These are phyloP conservation scores for Chalciporus pseudorubinellus DNA, from an alignment of 768 basidiomycete genomes.

Conservation along the genomic window DNA sequence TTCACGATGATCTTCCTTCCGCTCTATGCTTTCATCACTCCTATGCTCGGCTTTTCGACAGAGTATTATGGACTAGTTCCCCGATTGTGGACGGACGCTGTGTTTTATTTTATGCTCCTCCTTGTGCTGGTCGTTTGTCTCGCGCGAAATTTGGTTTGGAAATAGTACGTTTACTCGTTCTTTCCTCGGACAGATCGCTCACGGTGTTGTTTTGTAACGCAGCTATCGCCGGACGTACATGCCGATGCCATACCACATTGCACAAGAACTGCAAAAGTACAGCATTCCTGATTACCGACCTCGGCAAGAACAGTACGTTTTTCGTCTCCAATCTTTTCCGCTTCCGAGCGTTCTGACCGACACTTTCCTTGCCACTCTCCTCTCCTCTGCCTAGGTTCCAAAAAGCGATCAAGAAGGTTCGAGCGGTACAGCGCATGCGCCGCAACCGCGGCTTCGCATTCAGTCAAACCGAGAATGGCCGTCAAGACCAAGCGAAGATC, in stretches of 20 bases:
- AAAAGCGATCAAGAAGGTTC: slow-evolving; percentile 99
- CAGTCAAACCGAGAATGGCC: slow-evolving; percentile 85
- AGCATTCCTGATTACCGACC: slow-evolving; percentile 96
- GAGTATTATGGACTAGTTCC: slow-evolving; percentile 91
- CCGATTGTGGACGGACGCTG: slow-evolving; percentile 79
- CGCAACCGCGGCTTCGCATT: slow-evolving; percentile 97
- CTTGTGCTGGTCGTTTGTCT: slow-evolving; percentile 85
- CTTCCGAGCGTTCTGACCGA: slow-evolving; percentile 2
- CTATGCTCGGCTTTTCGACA: slow-evolving; percentile 81
- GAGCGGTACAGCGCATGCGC: slow-evolving; percentile 97
- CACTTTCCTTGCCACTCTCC: neutral
- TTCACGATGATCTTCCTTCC: slow-evolving; percentile 96
- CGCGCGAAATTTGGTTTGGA: slow-evolving; percentile 90
- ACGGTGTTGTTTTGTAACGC: neutral
- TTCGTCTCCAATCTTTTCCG: too few species aligned
- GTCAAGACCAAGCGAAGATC: slow-evolving; percentile 83
- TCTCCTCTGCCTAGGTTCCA: slow-evolving; percentile 63
- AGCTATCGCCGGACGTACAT: slow-evolving; percentile 90
- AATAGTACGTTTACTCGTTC: slow-evolving; percentile 74
- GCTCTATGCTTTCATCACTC: slow-evolving; percentile 84
- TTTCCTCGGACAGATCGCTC: slow-evolving; percentile 2
- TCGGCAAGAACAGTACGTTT: slow-evolving; percentile 88
- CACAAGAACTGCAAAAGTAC: slow-evolving; percentile 99
- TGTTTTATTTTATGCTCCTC: slow-evolving; percentile 89
- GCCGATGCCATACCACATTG: slow-evolving; percentile 95